Conservation (phyloP, 1,284 basidiomycete genomes). For the Cystobasidium pallidum region DNA sequence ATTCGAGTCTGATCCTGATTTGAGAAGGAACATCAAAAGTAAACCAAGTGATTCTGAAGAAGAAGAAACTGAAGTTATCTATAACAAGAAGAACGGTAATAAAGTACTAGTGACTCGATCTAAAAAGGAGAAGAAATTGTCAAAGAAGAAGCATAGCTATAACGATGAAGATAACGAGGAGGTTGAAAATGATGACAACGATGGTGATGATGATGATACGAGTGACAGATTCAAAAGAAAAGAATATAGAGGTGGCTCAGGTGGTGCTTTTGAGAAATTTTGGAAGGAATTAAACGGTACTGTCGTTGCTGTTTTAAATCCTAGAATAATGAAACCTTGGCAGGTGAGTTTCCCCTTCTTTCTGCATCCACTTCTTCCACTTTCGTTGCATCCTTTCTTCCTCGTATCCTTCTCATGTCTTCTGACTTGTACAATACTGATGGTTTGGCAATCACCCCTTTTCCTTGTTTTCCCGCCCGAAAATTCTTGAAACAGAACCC, state of each 20-base stretch:
- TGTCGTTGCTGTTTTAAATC: conserved; percentile 86
- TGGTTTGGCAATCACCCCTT: not conserved
- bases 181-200: not conserved
- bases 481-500: conserved; percentile 5
- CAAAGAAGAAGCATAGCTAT: conserved; percentile 7
- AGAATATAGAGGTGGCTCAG: conserved; percentile 80
- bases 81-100: conserved; percentile 20
- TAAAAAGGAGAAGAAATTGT: conserved; percentile 46
- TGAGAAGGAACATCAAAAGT: conserved; percentile 6
- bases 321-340: conserved; percentile 79
- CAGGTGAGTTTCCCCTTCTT: conserved; percentile 63
- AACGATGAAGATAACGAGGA: not conserved
- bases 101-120: conserved; percentile 12
- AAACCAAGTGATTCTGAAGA: conserved; percentile 59
- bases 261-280: conserved; percentile 86
- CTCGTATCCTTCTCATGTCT: not conserved
- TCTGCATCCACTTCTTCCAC: not conserved
- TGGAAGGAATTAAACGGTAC: conserved; percentile 83
- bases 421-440: conserved; percentile 6
- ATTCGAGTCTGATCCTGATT: conserved; percentile 76
- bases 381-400: not conserved
- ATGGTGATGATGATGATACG: not conserved
- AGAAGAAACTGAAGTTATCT: conserved; percentile 52
- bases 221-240: conserved; percentile 56
- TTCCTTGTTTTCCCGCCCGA: not conserved